phyloP scores from a whole-genome alignment of 2,329 filamentous ascomycete genomes.

The Chrysoporthe austroafricana region DNA sequence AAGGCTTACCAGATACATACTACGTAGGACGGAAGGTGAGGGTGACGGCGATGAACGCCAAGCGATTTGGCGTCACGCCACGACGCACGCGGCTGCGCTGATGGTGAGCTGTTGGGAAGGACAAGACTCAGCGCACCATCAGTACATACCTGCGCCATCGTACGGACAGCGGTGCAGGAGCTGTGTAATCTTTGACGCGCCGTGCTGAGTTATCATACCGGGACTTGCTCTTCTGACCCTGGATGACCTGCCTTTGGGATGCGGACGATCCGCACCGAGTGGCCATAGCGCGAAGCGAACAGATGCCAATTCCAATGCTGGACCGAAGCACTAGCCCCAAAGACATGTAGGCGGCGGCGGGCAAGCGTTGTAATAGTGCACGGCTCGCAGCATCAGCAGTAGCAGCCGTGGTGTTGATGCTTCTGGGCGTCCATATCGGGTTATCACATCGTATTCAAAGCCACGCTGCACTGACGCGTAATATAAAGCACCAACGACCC shows the following conservation, averaged over 20 bases:
- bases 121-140: background rate
- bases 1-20: background rate
- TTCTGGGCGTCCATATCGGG: slow-evolving; percentile 16
- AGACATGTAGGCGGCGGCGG: background rate
- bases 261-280: background rate
- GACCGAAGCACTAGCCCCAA: background rate
- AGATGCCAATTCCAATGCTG: slow-evolving; percentile 3
- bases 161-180: slow-evolving; percentile 1
- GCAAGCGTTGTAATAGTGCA: slow-evolving; percentile 15
- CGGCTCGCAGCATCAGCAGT: slow-evolving; percentile 18
- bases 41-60: slow-evolving; percentile 1
- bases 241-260: background rate
- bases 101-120: background rate
- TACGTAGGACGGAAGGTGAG: slow-evolving; percentile 7
- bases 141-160: background rate
- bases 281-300: slow-evolving; percentile 1
- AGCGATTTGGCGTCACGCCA: slow-evolving; percentile 2
- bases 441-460: slow-evolving; percentile 11
- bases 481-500: slow-evolving; percentile 11
- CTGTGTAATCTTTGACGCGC: background rate
- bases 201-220: background rate
- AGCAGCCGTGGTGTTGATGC: background rate
- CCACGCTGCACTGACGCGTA: slow-evolving; percentile 12
- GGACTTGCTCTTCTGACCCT: background rate
- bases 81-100: background rate